phyloP scores from a whole-genome alignment of 2,329 filamentous ascomycete genomes.

The Aspergillus amoenus region DNA sequence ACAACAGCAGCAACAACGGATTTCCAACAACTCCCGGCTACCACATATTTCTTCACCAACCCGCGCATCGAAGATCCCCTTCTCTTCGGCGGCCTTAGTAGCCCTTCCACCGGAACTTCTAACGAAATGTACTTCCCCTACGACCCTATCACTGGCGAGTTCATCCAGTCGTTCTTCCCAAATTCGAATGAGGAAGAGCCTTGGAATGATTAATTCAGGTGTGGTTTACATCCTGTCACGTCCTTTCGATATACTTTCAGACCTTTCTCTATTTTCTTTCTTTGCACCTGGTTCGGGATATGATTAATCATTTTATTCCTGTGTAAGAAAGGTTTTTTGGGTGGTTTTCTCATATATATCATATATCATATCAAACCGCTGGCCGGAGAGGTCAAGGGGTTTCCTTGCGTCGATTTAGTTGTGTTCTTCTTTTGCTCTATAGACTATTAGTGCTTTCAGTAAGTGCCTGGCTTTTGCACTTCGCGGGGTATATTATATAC shows the following conservation, averaged over 20 bases:
- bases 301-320: not conserved
- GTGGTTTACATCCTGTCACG: not conserved
- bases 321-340: no score
- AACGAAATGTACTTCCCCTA: conserved; percentile 38
- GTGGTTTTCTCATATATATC: no score
- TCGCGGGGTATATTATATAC: not conserved
- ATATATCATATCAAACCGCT: not conserved
- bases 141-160: conserved; percentile 39
- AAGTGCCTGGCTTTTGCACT: not conserved
- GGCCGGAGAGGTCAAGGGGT: not conserved
- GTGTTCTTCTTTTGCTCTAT: not conserved
- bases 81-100: not conserved
- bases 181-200: conserved; percentile 23
- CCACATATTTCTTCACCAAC: not conserved
- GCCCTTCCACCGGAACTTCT: not conserved
- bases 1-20: not conserved
- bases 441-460: not conserved
- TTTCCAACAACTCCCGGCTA: not conserved
- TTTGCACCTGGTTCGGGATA: not conserved
- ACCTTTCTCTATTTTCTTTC: conserved; percentile 1
- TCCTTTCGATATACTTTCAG: not conserved
- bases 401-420: not conserved
- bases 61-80: not conserved
- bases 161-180: conserved; percentile 42
- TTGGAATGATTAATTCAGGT: conserved; percentile 21